A percentile compares a stretch with the other conserved stretches of the same genome.
phyloP scores from a whole-genome alignment of 345 rosid species.

The Eucalyptus shirleyi region DNA sequence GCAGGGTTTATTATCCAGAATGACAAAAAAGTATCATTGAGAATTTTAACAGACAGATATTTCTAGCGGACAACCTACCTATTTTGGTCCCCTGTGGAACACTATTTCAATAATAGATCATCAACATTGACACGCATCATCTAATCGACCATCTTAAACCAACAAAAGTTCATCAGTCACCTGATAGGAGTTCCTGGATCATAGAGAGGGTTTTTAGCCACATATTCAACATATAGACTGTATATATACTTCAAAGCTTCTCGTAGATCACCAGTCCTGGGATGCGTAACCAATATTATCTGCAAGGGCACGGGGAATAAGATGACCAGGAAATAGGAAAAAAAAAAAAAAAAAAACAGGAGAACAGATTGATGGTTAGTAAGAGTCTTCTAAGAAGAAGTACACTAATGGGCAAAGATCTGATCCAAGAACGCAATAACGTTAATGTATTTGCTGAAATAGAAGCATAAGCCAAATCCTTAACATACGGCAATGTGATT shows the following conservation, averaged over 20 bases:
- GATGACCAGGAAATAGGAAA: neutral
- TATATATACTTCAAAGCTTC: slow-evolving; percentile 76
- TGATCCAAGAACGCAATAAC: neutral
- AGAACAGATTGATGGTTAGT: neutral
- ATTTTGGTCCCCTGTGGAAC: neutral
- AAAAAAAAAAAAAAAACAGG: neutral
- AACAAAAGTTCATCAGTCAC: slow-evolving; percentile 16
- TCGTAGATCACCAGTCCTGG: slow-evolving; percentile 79
- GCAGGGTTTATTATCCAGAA: neutral
- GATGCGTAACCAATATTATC: slow-evolving; percentile 88
- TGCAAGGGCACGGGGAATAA: slow-evolving; percentile 4
- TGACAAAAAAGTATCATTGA: neutral
- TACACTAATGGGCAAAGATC: neutral
- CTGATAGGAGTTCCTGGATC: slow-evolving; percentile 72
- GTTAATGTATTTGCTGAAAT: neutral
- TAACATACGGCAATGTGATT: neutral
- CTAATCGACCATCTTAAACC: slow-evolving; percentile 31
- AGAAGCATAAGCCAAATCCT: neutral
- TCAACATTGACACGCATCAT: neutral
- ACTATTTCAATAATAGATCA: neutral
- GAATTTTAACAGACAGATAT: neutral
- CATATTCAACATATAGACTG: slow-evolving; percentile 84
- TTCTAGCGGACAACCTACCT: neutral
- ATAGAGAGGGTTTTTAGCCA: slow-evolving; percentile 77
- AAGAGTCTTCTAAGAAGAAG: neutral